A percentile compares a stretch with the other conserved stretches of the same genome.
These are phyloP conservation scores for Dalbergia cochinchinensis DNA, from an alignment of 306 rosid species.

Conservation along the genomic window DNA sequence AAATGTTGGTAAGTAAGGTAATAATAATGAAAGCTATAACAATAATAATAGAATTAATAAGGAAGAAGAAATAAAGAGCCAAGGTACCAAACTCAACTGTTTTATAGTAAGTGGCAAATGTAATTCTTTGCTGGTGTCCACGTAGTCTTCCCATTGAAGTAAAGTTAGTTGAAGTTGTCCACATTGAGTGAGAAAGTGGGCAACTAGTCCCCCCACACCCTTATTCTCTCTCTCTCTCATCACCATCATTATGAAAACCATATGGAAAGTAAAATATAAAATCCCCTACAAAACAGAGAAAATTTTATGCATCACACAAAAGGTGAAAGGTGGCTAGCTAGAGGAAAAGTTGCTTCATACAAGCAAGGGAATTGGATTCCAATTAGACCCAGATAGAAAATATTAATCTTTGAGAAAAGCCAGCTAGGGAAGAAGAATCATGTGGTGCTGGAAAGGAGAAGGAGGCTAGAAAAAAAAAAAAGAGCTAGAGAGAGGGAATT, in stretches of 20 bases:
- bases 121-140: slow-evolving; percentile 55
- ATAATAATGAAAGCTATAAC: slow-evolving; percentile 35
- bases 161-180: slow-evolving; percentile 85
- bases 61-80: slow-evolving; percentile 7
- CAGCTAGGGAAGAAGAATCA: slow-evolving; percentile 43
- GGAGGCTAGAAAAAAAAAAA: slow-evolving; percentile 48
- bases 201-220: slow-evolving; percentile 47
- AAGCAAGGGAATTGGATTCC: slow-evolving; percentile 63
- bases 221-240: slow-evolving; percentile 49
- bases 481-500: slow-evolving; percentile 20
- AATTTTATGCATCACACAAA: slow-evolving; percentile 61
- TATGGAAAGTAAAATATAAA: slow-evolving; percentile 51
- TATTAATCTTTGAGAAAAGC: slow-evolving; percentile 31
- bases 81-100: slow-evolving; percentile 59
- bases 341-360: slow-evolving; percentile 56
- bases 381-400: slow-evolving; percentile 33
- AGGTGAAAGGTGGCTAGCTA: slow-evolving; percentile 69
- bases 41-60: slow-evolving; percentile 18
- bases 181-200: slow-evolving; percentile 95
- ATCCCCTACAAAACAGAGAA: slow-evolving; percentile 59
- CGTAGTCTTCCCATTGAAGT: slow-evolving; percentile 93
- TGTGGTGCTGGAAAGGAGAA: slow-evolving; percentile 62
- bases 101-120: slow-evolving; percentile 51
- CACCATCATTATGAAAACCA: slow-evolving; percentile 61
- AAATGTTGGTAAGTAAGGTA: slow-evolving; percentile 39